Evolutionary conservation across 2,329 filamentous ascomycete species (phyloP).

Genomic region (Penicillium sp.): DNA sequence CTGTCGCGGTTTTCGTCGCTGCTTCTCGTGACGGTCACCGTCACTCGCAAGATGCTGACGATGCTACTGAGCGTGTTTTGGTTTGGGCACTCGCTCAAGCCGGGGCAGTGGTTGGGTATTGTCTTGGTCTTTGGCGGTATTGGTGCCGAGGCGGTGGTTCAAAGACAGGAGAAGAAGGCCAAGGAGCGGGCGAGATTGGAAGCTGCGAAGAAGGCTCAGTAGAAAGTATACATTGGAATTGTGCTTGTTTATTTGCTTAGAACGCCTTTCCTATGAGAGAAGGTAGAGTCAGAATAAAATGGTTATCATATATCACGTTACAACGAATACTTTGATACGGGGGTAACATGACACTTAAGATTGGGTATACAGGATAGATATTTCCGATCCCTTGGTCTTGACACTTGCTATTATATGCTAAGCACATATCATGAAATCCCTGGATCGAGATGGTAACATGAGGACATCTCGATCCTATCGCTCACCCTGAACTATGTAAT

Average conservation of each 20-base stretch:
- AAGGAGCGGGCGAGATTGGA: constrained; percentile 68
- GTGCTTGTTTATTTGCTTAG: not conserved
- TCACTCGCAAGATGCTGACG: constrained; percentile 98
- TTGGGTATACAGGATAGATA: not conserved
- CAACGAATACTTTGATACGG: not conserved
- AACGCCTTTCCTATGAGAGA: not conserved
- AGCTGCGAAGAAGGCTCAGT: constrained; percentile 34
- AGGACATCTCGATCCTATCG: not conserved
- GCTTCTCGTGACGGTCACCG: constrained; percentile 91
- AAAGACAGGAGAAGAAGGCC: constrained; percentile 76
- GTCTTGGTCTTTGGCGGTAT: constrained; percentile 93
- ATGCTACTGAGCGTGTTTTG: constrained; percentile 96
- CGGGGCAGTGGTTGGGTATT: constrained; percentile 94
- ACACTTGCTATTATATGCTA: not conserved
- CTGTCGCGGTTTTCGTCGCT: constrained; percentile 89
- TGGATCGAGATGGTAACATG: not conserved
- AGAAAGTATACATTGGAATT: constrained; percentile 8
- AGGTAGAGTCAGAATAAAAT: not conserved
- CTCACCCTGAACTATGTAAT: not conserved
- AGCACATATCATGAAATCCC: not conserved
- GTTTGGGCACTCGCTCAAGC: constrained; percentile 83
- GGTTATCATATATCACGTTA: not conserved
- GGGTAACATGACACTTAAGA: not conserved
- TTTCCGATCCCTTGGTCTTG: not conserved
- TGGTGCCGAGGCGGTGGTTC: constrained; percentile 83